A percentile compares a stretch with the other conserved stretches of the same genome.
These are phyloP conservation scores for Stereocaulon alpinum DNA, from an alignment of 495 filamentous ascomycete species.

Conservation along the genomic window DNA sequence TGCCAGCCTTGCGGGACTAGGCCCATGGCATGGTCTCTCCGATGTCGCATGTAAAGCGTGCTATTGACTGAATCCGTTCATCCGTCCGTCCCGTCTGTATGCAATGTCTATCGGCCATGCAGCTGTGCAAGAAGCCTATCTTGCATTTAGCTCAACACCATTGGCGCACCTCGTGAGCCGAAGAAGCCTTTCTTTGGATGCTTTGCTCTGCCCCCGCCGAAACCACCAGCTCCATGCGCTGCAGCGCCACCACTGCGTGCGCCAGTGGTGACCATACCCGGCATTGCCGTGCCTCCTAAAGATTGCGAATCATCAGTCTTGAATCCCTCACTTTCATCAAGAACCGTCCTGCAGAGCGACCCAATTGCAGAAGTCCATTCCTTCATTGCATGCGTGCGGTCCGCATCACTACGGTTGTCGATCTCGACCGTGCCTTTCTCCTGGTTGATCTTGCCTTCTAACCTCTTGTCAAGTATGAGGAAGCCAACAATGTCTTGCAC, in stretches of 20 bases:
- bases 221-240: slow-evolving; percentile 3
- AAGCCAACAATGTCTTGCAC: slow-evolving; percentile 90
- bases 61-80: not conserved
- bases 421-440: slow-evolving; percentile 73
- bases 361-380: slow-evolving; percentile 62
- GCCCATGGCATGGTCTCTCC: not conserved
- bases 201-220: slow-evolving; percentile 8
- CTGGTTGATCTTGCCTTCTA: slow-evolving; percentile 84
- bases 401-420: slow-evolving; percentile 60
- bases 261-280: slow-evolving; percentile 9
- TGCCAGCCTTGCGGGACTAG: slow-evolving; percentile 4
- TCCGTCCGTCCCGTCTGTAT: not conserved
- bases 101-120: not conserved
- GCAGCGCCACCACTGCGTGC: slow-evolving; percentile 8
- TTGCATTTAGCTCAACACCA: slow-evolving; percentile 4
- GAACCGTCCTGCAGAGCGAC: slow-evolving; percentile 51
- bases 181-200: slow-evolving; percentile 14
- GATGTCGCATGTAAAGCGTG: not conserved
- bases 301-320: slow-evolving; percentile 28
- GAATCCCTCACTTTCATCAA: slow-evolving; percentile 68
- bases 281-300: slow-evolving; percentile 15
- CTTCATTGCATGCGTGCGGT: slow-evolving; percentile 61
- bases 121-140: not conserved
- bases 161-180: not conserved
- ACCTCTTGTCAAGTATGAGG: slow-evolving; percentile 79